phyloP scores from a whole-genome alignment of 2,329 filamentous ascomycete species.

The Elsinoe fawcettii region DNA sequence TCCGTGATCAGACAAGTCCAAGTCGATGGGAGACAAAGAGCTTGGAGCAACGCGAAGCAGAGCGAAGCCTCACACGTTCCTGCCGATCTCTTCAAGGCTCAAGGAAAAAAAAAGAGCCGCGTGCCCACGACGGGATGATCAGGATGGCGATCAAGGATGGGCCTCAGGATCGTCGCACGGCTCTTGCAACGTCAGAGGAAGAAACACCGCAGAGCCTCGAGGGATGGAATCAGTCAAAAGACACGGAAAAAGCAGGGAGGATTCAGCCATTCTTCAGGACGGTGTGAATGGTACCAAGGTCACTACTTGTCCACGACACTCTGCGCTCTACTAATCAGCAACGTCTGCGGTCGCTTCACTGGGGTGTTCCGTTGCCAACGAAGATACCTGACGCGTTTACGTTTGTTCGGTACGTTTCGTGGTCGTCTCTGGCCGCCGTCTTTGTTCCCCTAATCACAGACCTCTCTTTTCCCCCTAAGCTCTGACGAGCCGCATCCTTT shows the following conservation, averaged over 20 bases:
- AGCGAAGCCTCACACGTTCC: background rate
- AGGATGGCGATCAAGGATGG: slow-evolving; percentile 9
- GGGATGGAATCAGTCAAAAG: background rate
- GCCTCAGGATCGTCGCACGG: slow-evolving; percentile 6
- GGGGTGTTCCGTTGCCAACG: background rate
- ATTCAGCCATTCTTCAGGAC: background rate
- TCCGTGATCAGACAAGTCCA: background rate
- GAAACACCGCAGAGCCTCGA: background rate
- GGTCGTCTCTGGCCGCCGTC: background rate
- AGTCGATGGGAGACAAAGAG: background rate
- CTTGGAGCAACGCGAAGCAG: background rate
- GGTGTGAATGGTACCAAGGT: background rate
- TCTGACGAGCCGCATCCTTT: slow-evolving; percentile 10
- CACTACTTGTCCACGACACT: too few species aligned
- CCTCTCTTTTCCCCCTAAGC: background rate
- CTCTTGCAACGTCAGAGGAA: slow-evolving; percentile 7
- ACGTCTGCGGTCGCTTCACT: background rate
- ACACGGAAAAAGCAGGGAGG: slow-evolving; percentile 2
- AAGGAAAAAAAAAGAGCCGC: slow-evolving; percentile 1
- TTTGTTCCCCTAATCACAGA: background rate
- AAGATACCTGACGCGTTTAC: slow-evolving; percentile 2
- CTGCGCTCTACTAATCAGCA: background rate
- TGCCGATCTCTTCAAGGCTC: background rate
- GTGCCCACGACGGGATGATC: slow-evolving; percentile 4
- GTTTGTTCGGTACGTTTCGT: background rate